Percentiles rank a stretch among this genome's conserved stretches.
Evolutionary conservation across 805 yeast species (phyloP).

Genomic region (Limtongozyma cylindracea): DNA sequence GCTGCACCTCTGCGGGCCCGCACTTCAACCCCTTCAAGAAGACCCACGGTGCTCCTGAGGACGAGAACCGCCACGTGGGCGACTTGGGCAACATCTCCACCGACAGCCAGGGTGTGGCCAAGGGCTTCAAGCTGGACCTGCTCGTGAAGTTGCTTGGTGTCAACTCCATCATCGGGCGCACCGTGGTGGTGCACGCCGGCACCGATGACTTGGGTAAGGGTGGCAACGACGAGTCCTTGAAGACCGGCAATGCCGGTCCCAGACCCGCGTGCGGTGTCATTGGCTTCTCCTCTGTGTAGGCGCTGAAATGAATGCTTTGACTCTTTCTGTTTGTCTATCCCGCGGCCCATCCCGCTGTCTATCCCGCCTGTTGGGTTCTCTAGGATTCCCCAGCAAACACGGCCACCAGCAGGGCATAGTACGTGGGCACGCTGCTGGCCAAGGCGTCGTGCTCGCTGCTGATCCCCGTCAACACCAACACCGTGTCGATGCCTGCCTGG

Average conservation of each 20-base stretch:
- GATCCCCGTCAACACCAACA: too few species aligned
- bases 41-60: conserved; percentile 84
- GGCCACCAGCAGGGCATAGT: too few species aligned
- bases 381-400: too few species aligned
- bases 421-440: too few species aligned
- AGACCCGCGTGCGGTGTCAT: conserved; percentile 98
- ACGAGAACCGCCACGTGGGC: conserved; percentile 69
- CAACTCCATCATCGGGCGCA: conserved; percentile 78
- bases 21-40: conserved; percentile 81
- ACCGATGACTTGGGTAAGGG: conserved; percentile 89
- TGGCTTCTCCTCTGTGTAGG: too few species aligned
- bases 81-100: conserved; percentile 90
- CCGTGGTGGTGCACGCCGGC: conserved; percentile 86
- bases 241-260: conserved; percentile 94
- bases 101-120: conserved; percentile 72
- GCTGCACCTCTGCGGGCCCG: conserved; percentile 97
- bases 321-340: too few species aligned
- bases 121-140: conserved; percentile 63
- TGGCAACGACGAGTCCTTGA: conserved; percentile 72
- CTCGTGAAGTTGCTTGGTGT: conserved; percentile 68
- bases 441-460: too few species aligned
- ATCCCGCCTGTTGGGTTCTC: too few species aligned
- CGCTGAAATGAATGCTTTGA: too few species aligned
- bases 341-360: too few species aligned
- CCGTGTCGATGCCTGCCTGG: too few species aligned